Percentiles rank a stretch among this genome's conserved stretches.
Conservation (phyloP, 164 flowering plant genomes). For the Taxillus chinensis region DNA sequence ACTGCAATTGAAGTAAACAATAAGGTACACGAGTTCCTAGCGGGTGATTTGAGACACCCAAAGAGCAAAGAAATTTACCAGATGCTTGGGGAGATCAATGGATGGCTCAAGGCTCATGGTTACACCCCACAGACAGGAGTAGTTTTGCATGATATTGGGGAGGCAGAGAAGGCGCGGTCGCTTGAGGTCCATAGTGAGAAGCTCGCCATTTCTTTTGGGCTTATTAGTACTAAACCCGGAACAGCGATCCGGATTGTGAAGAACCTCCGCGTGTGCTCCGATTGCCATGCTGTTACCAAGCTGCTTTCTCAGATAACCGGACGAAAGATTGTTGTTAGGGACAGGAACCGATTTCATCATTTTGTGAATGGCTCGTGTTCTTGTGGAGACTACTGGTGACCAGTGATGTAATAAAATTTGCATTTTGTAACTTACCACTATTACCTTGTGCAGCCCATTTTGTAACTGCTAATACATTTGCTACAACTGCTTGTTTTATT, state of each 20-base stretch:
- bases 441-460: no score
- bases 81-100: slow-evolving; percentile 51
- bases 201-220: slow-evolving; percentile 70
- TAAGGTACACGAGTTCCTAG: slow-evolving; percentile 60
- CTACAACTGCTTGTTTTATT: no score
- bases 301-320: slow-evolving; percentile 56
- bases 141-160: slow-evolving; percentile 53
- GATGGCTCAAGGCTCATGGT: slow-evolving; percentile 40
- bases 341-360: slow-evolving; percentile 75
- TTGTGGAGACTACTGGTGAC: slow-evolving; percentile 70
- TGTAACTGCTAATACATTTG: no score
- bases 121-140: slow-evolving; percentile 41
- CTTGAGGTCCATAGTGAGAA: slow-evolving; percentile 73
- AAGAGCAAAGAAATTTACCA: slow-evolving; percentile 48
- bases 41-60: slow-evolving; percentile 61
- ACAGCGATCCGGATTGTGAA: slow-evolving; percentile 57
- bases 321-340: slow-evolving; percentile 65
- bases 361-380: slow-evolving; percentile 60
- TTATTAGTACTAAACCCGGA: slow-evolving; percentile 57
- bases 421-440: no score
- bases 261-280: slow-evolving; percentile 62
- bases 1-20: slow-evolving; percentile 62
- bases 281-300: slow-evolving; percentile 60
- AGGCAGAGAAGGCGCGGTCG: slow-evolving; percentile 37
- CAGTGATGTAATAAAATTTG: no score